These are phyloP conservation scores for Darksidea phi DNA, from an alignment of 495 filamentous ascomycete species.

Conservation along the genomic window DNA sequence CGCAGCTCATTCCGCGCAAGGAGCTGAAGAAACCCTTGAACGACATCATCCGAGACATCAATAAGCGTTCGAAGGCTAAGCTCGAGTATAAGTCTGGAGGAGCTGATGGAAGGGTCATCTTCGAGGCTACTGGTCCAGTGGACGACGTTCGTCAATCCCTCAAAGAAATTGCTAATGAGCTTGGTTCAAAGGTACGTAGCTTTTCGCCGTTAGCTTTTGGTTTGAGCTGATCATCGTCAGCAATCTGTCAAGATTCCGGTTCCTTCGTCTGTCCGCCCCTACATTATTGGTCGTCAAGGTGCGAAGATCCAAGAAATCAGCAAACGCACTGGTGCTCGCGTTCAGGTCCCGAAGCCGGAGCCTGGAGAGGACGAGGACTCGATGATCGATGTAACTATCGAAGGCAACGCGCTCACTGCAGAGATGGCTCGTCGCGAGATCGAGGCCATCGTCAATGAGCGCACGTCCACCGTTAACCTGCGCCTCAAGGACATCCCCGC, in stretches of 20 bases:
- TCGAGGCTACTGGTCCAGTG: slow-evolving; percentile 76
- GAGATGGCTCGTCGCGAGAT: slow-evolving; percentile 80
- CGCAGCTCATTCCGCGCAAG: slow-evolving; percentile 67
- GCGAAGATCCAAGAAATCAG: slow-evolving; percentile 84
- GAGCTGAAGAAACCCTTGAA: slow-evolving; percentile 78
- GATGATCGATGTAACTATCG: slow-evolving; percentile 79
- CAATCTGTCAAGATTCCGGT: slow-evolving; percentile 73
- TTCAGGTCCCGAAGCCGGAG: slow-evolving; percentile 81
- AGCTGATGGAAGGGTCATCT: slow-evolving; percentile 65
- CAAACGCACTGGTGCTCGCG: slow-evolving; percentile 77
- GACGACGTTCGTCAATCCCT: slow-evolving; percentile 77
- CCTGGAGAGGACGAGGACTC: slow-evolving; percentile 72
- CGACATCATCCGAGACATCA: slow-evolving; percentile 84
- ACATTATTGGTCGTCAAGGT: slow-evolving; percentile 90
- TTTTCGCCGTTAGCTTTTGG: background rate
- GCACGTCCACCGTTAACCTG: slow-evolving; percentile 73
- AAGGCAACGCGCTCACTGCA: slow-evolving; percentile 83
- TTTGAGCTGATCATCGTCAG: slow-evolving; percentile 45
- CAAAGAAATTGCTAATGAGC: slow-evolving; percentile 78
- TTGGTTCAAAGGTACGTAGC: slow-evolving; percentile 72
- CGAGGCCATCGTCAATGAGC: slow-evolving; percentile 78
- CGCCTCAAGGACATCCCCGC: slow-evolving; percentile 78
- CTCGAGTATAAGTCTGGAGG: slow-evolving; percentile 65
- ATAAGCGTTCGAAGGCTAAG: slow-evolving; percentile 79
- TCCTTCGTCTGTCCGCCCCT: slow-evolving; percentile 73